Base-by-base conservation (phyloP, 164 flowering plant species). In the Vitis cinerea region DNA sequence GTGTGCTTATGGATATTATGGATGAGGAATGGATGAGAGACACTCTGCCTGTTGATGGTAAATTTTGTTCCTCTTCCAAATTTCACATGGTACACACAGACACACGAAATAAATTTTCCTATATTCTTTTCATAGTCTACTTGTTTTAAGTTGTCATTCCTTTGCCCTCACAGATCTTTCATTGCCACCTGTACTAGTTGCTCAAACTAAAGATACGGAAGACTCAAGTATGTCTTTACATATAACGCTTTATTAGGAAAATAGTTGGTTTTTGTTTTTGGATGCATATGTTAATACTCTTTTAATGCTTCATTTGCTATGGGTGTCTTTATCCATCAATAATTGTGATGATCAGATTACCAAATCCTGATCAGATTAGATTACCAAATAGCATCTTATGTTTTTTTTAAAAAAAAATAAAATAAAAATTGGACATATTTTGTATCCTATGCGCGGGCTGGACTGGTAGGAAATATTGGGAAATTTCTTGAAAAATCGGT, bases 21-120 rank as follows among this genome's bases (percentile, higher is more conserved):
- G 94, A 87, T 77, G 90, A 90, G 37, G 90, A 90, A 71, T 87
- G 94, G 94, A 87, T 85, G 94, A 83, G 87, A 70, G 90, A 86
- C 70, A 85, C 90, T 29, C 81, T 87, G 13, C 91, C 89, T 3
- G 56, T 78, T 61, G 93, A 90, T 77, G 94, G 93, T 87, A 77
- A 27, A 44, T 4, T 64, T 11, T 12, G 49, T 53, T 30, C 15
- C 31, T 14, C 7, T 58, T 12, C 50, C 11, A 9, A 10, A 1
- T 30, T 30, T 14, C 17, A 55, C 52, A 13, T 13, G 48, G 53
- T 13, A 3, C 14, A 13, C 53, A 51, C 15, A 51, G 11, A 10
- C 53, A 51, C 53, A 11, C 15, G 15, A 51, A 51, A 9, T 10
- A 16, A 14, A 62, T 14, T 13, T n/a, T 67, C 19, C 3, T 17